Percentiles rank a stretch among this genome's conserved stretches.
Conservation (phyloP, 2,329 filamentous ascomycete species). For the Chaetothyriales sp. region DNA sequence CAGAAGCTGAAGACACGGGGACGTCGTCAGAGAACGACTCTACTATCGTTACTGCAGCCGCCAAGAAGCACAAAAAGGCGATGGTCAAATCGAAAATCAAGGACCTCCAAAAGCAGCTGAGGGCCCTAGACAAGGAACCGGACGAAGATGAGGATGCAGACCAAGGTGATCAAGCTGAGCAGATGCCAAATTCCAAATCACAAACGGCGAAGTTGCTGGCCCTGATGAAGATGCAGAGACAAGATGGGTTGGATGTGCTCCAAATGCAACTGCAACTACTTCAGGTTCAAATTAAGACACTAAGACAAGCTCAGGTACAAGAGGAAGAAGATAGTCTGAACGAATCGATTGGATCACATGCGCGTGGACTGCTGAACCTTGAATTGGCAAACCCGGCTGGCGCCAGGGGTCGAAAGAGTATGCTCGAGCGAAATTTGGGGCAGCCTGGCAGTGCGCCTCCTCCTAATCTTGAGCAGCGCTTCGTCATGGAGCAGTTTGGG, state of each 20-base stretch:
- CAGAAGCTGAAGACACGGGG: background rate
- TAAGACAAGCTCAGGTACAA: background rate
- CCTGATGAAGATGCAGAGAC: background rate
- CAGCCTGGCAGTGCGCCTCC: background rate
- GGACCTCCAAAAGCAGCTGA: constrained; percentile 4
- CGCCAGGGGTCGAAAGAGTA: too few species aligned
- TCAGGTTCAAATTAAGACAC: background rate
- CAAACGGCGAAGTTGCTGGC: background rate
- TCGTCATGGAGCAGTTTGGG: too few species aligned
- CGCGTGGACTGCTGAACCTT: too few species aligned
- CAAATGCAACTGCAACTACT: background rate
- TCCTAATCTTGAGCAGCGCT: background rate
- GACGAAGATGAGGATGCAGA: constrained; percentile 6
- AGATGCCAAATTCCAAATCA: background rate
- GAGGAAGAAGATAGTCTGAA: background rate
- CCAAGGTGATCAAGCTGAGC: background rate
- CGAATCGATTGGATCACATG: too few species aligned
- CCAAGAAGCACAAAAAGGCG: constrained; percentile 11
- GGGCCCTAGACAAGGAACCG: constrained; percentile 1
- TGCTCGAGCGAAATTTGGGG: background rate
- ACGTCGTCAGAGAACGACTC: constrained; percentile 4
- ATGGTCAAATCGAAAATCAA: constrained; percentile 7
- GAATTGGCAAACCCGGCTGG: too few species aligned
- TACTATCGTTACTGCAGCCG: constrained; percentile 4
- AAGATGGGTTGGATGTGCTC: background rate